phyloP scores from a whole-genome alignment of 176 grass and related monocot genomes.

The Triticum monococcum region DNA sequence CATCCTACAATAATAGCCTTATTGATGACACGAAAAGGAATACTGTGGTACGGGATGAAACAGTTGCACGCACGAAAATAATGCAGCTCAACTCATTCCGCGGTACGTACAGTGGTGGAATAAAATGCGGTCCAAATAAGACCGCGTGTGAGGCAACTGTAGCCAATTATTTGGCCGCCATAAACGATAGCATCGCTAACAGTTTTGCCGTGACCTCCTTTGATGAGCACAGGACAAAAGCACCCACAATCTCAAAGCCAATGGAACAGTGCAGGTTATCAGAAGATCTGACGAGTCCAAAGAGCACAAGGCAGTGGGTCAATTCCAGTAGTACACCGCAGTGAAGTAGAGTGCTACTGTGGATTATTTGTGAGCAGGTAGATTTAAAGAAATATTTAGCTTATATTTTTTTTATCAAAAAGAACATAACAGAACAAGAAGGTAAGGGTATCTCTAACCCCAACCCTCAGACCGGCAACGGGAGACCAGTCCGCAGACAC shows the following conservation, averaged over 20 bases:
- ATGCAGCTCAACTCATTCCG: conserved; percentile 26
- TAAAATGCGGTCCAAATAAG: conserved; percentile 29
- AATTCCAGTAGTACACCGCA: no score
- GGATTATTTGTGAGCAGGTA: not conserved
- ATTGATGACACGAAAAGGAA: conserved; percentile 35
- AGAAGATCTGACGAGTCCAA: conserved; percentile 17
- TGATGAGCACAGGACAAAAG: conserved; percentile 38
- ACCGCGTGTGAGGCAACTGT: conserved; percentile 32
- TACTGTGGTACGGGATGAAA: conserved; percentile 6
- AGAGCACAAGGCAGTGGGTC: not conserved
- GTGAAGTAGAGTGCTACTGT: no score
- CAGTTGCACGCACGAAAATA: conserved; percentile 32
- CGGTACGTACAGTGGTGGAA: conserved; percentile 10
- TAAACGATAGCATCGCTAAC: conserved; percentile 36
- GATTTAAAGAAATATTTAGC: not conserved
- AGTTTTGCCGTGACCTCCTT: conserved; percentile 28
- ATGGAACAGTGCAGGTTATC: conserved; percentile 30
- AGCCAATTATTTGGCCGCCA: conserved; percentile 38
- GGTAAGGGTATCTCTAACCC: no score
- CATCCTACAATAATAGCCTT: conserved; percentile 33
- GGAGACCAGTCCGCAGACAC: no score
- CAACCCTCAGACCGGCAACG: no score
- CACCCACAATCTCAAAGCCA: conserved; percentile 30
- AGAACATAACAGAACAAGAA: no score
- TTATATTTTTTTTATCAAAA: no score